Conservation (phyloP, 805 yeast species). For the Saccharomycopsis babjevae region DNA sequence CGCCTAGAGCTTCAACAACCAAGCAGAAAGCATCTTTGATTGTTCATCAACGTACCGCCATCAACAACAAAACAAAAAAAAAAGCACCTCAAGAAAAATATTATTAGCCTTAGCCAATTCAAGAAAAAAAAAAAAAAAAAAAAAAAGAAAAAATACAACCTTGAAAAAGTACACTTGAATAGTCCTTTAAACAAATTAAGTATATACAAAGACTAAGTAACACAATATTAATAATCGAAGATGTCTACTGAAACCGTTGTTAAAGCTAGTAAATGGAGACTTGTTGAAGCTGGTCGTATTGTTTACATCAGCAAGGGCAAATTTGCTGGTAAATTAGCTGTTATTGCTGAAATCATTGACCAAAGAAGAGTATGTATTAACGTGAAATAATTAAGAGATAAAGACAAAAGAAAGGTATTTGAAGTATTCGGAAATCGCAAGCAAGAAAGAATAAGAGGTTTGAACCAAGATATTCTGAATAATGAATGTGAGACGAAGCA, state of each 20-base stretch:
- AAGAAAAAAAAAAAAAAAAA: background rate
- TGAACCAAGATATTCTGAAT: too few species aligned
- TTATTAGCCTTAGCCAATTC: background rate
- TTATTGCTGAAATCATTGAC: conserved; percentile 97
- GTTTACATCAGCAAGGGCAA: conserved; percentile 80
- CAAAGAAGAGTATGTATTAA: conserved; percentile 84
- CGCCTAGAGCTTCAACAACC: background rate
- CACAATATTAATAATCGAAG: background rate
- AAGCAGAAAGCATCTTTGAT: too few species aligned
- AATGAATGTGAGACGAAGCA: too few species aligned
- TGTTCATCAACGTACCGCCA: too few species aligned
- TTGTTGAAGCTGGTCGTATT: conserved; percentile 98
- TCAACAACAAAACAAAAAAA: too few species aligned
- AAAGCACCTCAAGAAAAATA: background rate
- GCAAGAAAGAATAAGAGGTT: too few species aligned
- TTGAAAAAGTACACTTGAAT: background rate
- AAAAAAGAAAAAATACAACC: background rate
- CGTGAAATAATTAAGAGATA: background rate
- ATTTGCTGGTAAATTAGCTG: conserved; percentile 74
- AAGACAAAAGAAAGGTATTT: background rate
- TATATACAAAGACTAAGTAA: background rate
- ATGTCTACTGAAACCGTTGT: conserved; percentile 70
- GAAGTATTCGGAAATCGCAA: too few species aligned
- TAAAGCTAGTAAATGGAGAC: conserved; percentile 98
- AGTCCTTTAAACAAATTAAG: background rate